A percentile compares a stretch with the other conserved stretches of the same genome.
phyloP scores from a whole-genome alignment of 2,329 filamentous ascomycete species.

The Shiraia bambusicola region DNA sequence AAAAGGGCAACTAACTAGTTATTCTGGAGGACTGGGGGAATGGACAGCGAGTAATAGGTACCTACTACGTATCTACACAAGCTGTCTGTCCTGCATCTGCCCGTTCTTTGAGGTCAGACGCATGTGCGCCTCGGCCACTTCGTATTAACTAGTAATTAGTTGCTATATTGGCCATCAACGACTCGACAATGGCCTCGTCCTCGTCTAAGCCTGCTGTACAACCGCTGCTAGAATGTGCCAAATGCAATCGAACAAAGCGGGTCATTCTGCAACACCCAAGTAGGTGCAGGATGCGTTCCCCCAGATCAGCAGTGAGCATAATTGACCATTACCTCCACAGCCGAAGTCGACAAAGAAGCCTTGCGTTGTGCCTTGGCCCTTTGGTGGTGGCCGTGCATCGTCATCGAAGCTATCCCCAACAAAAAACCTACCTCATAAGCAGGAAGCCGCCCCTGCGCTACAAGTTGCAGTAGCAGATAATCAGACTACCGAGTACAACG shows the following conservation, averaged over 20 bases:
- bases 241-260: constrained; percentile 5
- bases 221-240: not conserved
- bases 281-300: constrained; percentile 2
- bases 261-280: not conserved
- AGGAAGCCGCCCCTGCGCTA: constrained; percentile 14
- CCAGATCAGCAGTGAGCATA: constrained; percentile 9
- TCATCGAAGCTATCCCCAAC: constrained; percentile 18
- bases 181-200: constrained; percentile 8
- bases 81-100: not conserved
- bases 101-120: not conserved
- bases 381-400: constrained; percentile 22
- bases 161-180: constrained; percentile 10
- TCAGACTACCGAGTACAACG: not conserved
- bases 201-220: no score
- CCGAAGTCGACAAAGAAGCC: constrained; percentile 27
- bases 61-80: no score
- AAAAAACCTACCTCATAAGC: constrained; percentile 25
- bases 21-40: not conserved
- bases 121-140: not conserved
- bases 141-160: no score
- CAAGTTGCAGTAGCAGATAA: constrained; percentile 3
- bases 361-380: constrained; percentile 20
- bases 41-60: not conserved
- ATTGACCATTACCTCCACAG: no score
- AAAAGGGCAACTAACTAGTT: constrained; percentile 4